These are phyloP conservation scores for Naganishia sp. DNA, from an alignment of 1,284 basidiomycete species.

Conservation along the genomic window DNA sequence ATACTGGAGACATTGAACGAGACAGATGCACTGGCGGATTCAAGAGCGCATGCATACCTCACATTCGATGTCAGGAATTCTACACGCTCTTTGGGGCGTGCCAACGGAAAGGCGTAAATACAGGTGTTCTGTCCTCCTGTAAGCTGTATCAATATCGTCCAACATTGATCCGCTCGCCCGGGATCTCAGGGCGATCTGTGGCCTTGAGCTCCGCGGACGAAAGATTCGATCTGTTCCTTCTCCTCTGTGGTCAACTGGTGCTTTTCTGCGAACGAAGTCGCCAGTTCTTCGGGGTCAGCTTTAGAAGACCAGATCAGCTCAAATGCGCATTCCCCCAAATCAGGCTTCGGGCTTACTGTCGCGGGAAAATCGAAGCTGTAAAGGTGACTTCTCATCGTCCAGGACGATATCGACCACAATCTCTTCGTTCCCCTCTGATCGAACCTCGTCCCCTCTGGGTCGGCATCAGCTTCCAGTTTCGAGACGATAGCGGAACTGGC, in stretches of 20 bases:
- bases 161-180: no score
- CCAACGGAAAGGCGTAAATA: background rate
- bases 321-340: no score
- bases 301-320: background rate
- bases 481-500: background rate
- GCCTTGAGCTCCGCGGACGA: background rate
- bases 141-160: background rate
- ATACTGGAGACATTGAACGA: no score
- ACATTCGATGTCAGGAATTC: no score
- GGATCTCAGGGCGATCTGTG: no score
- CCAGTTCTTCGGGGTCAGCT: slow-evolving; percentile 11
- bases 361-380: slow-evolving; percentile 34
- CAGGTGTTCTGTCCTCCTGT: background rate
- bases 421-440: background rate
- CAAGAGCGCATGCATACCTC: no score
- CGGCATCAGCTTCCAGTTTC: background rate
- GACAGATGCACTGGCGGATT: no score
- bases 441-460: background rate
- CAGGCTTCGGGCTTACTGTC: slow-evolving; percentile 33
- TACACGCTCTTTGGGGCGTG: background rate
- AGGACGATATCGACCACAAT: slow-evolving; percentile 20
- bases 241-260: slow-evolving; percentile 13
- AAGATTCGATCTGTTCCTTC: slow-evolving; percentile 3
- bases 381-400: slow-evolving; percentile 39
- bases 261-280: background rate